Conservation (phyloP, 768 basidiomycete genomes). For the Lactarius sanguifluus region DNA sequence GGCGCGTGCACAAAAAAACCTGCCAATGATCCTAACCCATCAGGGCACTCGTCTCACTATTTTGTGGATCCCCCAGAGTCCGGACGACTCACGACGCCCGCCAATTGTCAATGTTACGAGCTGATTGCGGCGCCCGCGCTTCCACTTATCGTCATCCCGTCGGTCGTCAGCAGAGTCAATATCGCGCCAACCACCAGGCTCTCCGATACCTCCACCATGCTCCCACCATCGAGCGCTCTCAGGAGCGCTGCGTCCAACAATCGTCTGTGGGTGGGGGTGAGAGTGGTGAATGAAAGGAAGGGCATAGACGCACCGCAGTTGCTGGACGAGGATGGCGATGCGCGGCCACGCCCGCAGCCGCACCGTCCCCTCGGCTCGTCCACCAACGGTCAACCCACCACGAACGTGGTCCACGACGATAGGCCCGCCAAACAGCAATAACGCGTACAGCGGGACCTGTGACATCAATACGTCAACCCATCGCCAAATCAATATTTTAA, state of each 20-base stretch:
- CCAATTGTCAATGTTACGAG: too few relatives aligned
- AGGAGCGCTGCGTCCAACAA: constrained; percentile 69
- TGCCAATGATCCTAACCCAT: too few relatives aligned
- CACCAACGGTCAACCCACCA: constrained; percentile 69
- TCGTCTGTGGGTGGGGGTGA: constrained; percentile 42
- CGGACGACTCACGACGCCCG: too few relatives aligned
- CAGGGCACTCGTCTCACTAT: too few relatives aligned
- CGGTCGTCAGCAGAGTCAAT: constrained; percentile 39
- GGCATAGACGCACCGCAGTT: constrained; percentile 57
- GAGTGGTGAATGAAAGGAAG: too few relatives aligned
- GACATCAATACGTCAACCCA: too few relatives aligned
- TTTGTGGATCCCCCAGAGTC: too few relatives aligned
- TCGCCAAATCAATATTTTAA: not conserved
- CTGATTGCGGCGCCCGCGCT: too few relatives aligned
- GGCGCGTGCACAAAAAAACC: too few relatives aligned
- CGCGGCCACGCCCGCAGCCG: constrained; percentile 83
- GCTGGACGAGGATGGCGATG: constrained; percentile 87
- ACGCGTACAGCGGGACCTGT: constrained; percentile 78
- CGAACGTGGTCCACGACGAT: constrained; percentile 77
- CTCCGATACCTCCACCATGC: constrained; percentile 44
- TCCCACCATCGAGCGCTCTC: constrained; percentile 61
- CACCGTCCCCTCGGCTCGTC: constrained; percentile 49
- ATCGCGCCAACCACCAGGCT: constrained; percentile 55
- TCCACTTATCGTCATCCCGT: constrained; percentile 37
- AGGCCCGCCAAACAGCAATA: constrained; percentile 81